A percentile compares a stretch with the other conserved stretches of the same genome.
These are phyloP conservation scores for Lyophyllum semitale DNA, from an alignment of 768 basidiomycete species.

Conservation along the genomic window DNA sequence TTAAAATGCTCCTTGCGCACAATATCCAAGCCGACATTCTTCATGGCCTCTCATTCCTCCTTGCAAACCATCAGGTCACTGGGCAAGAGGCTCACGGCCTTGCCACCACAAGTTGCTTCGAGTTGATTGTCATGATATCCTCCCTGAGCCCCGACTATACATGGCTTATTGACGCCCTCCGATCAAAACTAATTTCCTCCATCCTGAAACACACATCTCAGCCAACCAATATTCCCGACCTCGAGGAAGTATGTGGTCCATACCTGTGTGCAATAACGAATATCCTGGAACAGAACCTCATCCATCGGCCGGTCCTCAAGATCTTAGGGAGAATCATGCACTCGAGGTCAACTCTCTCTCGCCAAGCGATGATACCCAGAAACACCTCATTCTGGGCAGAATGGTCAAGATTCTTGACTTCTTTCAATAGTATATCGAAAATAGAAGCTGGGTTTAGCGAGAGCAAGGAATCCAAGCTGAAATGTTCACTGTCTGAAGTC, in stretches of 20 bases:
- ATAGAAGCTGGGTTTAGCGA: neutral
- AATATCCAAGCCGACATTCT: neutral
- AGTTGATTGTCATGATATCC: neutral
- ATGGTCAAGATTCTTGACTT: neutral
- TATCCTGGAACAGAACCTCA: neutral
- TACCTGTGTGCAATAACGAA: neutral
- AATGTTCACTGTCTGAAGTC: neutral
- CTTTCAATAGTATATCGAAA: neutral
- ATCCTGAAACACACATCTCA: neutral
- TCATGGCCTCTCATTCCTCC: neutral
- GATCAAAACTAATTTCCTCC: neutral
- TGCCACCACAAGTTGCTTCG: neutral
- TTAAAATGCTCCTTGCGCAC: neutral
- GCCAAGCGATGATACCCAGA: neutral
- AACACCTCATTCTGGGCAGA: neutral
- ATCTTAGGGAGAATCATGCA: neutral
- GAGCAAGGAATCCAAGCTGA: neutral
- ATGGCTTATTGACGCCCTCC: neutral
- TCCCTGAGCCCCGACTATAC: no score
- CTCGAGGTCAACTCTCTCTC: neutral
- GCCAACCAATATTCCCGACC: neutral
- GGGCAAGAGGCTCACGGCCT: no score
- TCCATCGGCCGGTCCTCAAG: neutral
- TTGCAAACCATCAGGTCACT: neutral
- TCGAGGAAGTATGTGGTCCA: neutral